Conservation (phyloP, 495 filamentous ascomycete species). For the Aspergillus bertholletiae region DNA sequence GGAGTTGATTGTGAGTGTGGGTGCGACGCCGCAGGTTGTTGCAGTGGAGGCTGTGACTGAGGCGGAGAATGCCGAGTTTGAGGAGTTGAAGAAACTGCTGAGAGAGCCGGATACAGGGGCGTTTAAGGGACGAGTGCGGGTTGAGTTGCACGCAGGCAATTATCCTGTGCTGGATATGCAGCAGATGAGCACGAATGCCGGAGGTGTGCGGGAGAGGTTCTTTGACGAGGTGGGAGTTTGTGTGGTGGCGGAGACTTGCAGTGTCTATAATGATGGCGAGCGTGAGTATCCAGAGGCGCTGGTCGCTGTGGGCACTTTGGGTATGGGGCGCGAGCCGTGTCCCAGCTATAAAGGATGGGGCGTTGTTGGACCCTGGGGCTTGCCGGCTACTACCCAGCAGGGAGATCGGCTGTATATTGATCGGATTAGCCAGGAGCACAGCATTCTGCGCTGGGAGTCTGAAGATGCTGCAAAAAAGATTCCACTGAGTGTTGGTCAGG, state of each 20-base stretch:
- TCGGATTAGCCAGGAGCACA: conserved; percentile 32
- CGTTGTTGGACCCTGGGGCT: conserved; percentile 59
- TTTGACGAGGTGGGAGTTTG: conserved; percentile 61
- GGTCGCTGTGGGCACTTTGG: conserved; percentile 66
- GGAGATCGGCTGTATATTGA: neutral
- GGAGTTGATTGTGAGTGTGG: conserved; percentile 64
- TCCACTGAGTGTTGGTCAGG: conserved; percentile 34
- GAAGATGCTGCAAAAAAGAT: conserved; percentile 8
- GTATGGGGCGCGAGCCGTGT: conserved; percentile 75
- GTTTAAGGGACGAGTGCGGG: conserved; percentile 27
- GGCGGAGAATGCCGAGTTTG: conserved; percentile 9
- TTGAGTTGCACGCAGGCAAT: conserved; percentile 72
- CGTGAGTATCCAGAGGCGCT: conserved; percentile 58
- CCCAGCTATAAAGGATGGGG: conserved; percentile 70
- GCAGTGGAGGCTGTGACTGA: conserved; percentile 45
- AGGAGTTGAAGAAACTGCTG: conserved; percentile 20
- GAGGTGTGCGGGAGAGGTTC: conserved; percentile 31
- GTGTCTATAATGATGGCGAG: conserved; percentile 57
- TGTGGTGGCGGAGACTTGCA: conserved; percentile 68
- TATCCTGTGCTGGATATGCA: conserved; percentile 79
- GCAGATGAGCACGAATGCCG: conserved; percentile 70
- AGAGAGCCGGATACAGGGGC: conserved; percentile 10
- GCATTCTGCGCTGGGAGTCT: conserved; percentile 26
- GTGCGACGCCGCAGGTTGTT: conserved; percentile 77
- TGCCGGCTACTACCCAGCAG: neutral